A percentile compares a stretch with the other conserved stretches of the same genome.
phyloP scores from a whole-genome alignment of 2,329 filamentous ascomycete species.

The Cladophialophora chaetospira region DNA sequence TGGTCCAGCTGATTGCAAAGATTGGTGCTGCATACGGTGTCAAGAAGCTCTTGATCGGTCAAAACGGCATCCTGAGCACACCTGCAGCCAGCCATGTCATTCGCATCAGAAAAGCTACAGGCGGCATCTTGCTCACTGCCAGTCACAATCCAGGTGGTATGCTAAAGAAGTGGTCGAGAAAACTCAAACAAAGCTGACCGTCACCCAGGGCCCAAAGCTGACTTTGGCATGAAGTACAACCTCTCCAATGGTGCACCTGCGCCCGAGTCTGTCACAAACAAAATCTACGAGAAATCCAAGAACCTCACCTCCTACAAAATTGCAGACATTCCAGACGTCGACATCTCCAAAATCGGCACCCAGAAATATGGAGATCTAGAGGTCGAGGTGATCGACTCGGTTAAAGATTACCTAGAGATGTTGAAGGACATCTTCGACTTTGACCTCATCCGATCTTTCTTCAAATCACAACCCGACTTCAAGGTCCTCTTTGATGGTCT shows the following conservation, averaged over 20 bases:
- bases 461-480: slow-evolving; percentile 83
- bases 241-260: slow-evolving; percentile 93
- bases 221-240: slow-evolving; percentile 99
- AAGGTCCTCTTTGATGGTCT: slow-evolving; percentile 96
- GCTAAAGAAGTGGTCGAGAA: slow-evolving; percentile 38
- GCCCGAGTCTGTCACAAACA: slow-evolving; percentile 95
- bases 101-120: slow-evolving; percentile 89
- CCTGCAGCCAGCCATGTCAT: slow-evolving; percentile 96
- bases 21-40: slow-evolving; percentile 96
- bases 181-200: slow-evolving; percentile 14
- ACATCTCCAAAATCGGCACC: slow-evolving; percentile 79
- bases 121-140: slow-evolving; percentile 93
- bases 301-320: slow-evolving; percentile 90
- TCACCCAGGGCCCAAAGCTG: slow-evolving; percentile 75
- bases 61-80: slow-evolving; percentile 94
- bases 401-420: slow-evolving; percentile 88
- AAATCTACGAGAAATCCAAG: slow-evolving; percentile 93
- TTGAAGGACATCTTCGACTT: slow-evolving; percentile 99
- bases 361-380: slow-evolving; percentile 83
- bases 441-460: slow-evolving; percentile 90
- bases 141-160: slow-evolving; percentile 97
- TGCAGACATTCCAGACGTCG: slow-evolving; percentile 79
- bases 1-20: slow-evolving; percentile 94
- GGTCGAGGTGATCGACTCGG: slow-evolving; percentile 94
- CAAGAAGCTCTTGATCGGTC: slow-evolving; percentile 96